phyloP scores from a whole-genome alignment of 768 basidiomycete genomes.

The Leccinum ochraceum region DNA sequence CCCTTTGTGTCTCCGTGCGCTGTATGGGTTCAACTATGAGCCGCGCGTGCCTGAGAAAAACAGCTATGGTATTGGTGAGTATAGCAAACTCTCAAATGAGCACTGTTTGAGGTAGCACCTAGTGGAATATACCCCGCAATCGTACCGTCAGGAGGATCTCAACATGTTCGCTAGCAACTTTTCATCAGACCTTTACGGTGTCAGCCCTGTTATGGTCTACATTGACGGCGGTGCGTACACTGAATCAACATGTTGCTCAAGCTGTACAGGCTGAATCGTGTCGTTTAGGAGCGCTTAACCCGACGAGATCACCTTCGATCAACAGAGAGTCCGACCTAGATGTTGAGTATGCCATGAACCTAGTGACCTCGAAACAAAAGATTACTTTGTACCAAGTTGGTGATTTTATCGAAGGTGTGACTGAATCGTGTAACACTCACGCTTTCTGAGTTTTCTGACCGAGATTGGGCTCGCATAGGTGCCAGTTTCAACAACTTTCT shows the following conservation, averaged over 20 bases:
- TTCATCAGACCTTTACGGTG: slow-evolving; percentile 33
- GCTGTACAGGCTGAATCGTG: slow-evolving; percentile 6
- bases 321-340: slow-evolving; percentile 74
- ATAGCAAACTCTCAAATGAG: not conserved
- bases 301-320: slow-evolving; percentile 35
- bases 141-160: slow-evolving; percentile 46
- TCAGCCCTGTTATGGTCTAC: slow-evolving; percentile 18
- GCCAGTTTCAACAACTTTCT: slow-evolving; percentile 46
- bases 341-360: slow-evolving; percentile 64
- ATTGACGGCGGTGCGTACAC: slow-evolving; percentile 45
- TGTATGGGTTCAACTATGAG: slow-evolving; percentile 57
- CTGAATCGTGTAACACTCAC: not conserved
- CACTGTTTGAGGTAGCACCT: slow-evolving; percentile 18
- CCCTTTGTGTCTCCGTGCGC: slow-evolving; percentile 54
- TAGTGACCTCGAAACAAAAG: slow-evolving; percentile 37
- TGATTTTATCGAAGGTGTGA: slow-evolving; percentile 36
- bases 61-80: slow-evolving; percentile 52
- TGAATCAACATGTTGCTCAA: not conserved
- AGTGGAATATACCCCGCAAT: slow-evolving; percentile 56
- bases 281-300: slow-evolving; percentile 43
- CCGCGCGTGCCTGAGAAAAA: slow-evolving; percentile 47
- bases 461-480: slow-evolving; percentile 25
- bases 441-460: slow-evolving; percentile 7
- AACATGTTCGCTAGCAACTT: slow-evolving; percentile 44
- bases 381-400: slow-evolving; percentile 43